Conservation (phyloP, 2,329 filamentous ascomycete species). For the Botrytis tulipae region DNA sequence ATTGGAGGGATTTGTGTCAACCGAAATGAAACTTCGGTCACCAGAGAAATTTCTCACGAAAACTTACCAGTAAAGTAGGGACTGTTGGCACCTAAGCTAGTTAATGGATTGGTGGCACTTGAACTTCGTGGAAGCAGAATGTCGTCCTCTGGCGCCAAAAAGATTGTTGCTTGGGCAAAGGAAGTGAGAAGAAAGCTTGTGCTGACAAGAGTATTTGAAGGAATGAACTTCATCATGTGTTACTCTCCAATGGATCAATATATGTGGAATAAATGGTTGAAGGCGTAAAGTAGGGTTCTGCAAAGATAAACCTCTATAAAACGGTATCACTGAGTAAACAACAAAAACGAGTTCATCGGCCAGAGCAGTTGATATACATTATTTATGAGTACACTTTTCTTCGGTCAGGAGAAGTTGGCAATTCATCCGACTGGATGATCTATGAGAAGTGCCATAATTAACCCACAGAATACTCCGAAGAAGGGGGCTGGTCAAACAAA, state of each 20-base stretch:
- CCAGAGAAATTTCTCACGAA: background rate
- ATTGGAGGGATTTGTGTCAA: background rate
- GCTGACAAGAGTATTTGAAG: background rate
- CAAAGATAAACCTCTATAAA: too few species aligned
- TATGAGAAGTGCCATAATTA: background rate
- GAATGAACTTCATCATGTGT: background rate
- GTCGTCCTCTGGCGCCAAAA: slow-evolving; percentile 7
- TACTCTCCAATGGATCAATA: background rate
- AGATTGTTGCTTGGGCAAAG: background rate
- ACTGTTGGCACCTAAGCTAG: slow-evolving; percentile 10
- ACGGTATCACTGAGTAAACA: background rate
- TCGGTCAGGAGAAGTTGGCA: background rate
- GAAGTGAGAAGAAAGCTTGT: slow-evolving; percentile 3
- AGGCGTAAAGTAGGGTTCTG: background rate
- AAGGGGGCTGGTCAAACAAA: background rate
- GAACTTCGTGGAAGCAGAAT: slow-evolving; percentile 1
- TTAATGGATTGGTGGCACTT: background rate
- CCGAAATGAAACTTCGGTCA: background rate
- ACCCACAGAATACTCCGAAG: too few species aligned
- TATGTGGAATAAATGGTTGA: background rate
- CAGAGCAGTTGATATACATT: background rate
- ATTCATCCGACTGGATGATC: background rate
- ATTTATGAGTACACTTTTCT: background rate
- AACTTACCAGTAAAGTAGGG: slow-evolving; percentile 12
- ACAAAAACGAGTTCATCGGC: background rate